Evolutionary conservation across 1,284 basidiomycete genomes (phyloP), one percentile per base, ranked within the genome.

Genomic region (Rhizoctonia solani): DNA sequence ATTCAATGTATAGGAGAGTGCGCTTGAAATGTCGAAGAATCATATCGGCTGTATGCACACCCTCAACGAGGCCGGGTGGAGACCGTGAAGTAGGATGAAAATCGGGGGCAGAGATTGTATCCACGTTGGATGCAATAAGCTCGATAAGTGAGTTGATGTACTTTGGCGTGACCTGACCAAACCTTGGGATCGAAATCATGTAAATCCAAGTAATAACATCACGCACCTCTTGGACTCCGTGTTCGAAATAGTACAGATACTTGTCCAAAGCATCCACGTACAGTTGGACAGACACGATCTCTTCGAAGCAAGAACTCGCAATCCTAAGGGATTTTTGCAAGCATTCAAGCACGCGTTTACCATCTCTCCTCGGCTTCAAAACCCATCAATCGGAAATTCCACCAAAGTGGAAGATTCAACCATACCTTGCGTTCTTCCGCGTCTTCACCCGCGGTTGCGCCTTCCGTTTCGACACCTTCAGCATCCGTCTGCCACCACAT

Each of bases 61-160:
- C 92, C 74, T 98, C 95, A 68, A 97, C 85, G 21, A 95, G 82
- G 14, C 93, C 93, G 30, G 85, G 88, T 53, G 85, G 90, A 44
- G 85, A 87, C 54, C 89, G 85, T 69, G 91, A 87, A 0, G 91
- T 87, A 0, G 92, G 89, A 75, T 95, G 91, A 2, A 94, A 86
- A 74, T 96, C 93, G 2, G 83, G 87, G 1, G 88, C 88, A 47
- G 89, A 85, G 72, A 95, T 89, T 70, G 85, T 87, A 78, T 97
- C 94, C 76, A 97, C 92, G 73, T 89, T 92, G 23, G 88, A 87
- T 0, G 92, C 92, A 76, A 97, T 95, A 34, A 97, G 83, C 74
- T 97, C 94, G 23, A 97, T 92, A 52, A 97, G 85, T 69, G 89
- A 92, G 78, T 95, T 96, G 70, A 97, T 88, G 73, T 95, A 97